Evolutionary conservation across 2,329 filamentous ascomycete genomes (phyloP).

Genomic region (Claviceps sp.): DNA sequence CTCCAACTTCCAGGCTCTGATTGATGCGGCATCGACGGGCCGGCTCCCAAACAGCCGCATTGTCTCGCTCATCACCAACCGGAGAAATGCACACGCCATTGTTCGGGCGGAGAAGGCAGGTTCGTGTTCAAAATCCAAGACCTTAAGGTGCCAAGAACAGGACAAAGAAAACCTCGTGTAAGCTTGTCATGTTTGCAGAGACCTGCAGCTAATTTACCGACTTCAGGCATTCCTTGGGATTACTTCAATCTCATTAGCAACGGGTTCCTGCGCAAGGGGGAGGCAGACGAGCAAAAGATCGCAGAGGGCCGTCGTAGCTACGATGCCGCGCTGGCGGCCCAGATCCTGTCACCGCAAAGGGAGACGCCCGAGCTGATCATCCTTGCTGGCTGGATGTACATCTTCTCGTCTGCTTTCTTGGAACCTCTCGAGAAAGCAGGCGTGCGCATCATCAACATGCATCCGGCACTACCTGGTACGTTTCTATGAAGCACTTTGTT

Average conservation of each 20-base stretch:
- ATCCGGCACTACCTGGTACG: constrained; percentile 44
- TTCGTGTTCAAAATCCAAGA: background rate
- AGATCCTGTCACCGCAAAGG: constrained; percentile 38
- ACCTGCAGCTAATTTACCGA: background rate
- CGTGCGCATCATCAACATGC: constrained; percentile 67
- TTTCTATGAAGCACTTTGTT: background rate
- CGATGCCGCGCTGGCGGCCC: constrained; percentile 58
- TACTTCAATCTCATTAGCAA: constrained; percentile 74
- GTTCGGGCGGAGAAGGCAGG: constrained; percentile 30
- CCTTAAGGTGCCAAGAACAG: background rate
- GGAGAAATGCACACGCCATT: constrained; percentile 31
- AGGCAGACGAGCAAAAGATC: constrained; percentile 42
- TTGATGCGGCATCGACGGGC: constrained; percentile 30
- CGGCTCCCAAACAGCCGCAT: constrained; percentile 29
- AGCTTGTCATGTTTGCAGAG: too few relatives aligned
- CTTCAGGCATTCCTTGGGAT: constrained; percentile 48
- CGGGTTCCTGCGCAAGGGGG: constrained; percentile 45
- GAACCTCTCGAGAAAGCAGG: constrained; percentile 48
- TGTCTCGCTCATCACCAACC: constrained; percentile 33
- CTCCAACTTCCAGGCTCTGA: constrained; percentile 66
- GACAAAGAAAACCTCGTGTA: background rate
- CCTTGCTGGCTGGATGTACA: constrained; percentile 80
- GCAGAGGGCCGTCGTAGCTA: constrained; percentile 51
- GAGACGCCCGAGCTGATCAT: constrained; percentile 62
- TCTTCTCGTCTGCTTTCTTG: constrained; percentile 58